phyloP scores from a whole-genome alignment of 352 stramenopile genomes.

The Hyaloperonospora arabidopsidis region DNA sequence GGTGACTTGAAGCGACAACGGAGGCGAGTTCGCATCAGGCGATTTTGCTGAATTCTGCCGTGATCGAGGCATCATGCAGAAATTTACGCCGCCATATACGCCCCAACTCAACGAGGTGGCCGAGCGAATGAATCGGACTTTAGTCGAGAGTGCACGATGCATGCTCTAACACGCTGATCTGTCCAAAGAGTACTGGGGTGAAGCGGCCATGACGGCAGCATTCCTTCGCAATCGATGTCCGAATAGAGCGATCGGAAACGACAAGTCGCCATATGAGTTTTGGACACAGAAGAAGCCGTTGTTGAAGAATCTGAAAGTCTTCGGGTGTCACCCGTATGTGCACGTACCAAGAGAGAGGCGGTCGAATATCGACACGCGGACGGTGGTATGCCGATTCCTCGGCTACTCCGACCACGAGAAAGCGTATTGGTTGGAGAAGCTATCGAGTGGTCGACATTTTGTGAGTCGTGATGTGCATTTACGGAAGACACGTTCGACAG shows the following conservation, averaged over 20 bases:
- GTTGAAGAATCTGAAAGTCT: not conserved
- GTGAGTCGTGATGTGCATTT: not conserved
- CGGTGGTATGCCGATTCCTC: not conserved
- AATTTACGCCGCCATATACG: conserved; percentile 12
- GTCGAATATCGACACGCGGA: not conserved
- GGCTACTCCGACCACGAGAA: not conserved
- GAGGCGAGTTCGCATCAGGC: conserved; percentile 14
- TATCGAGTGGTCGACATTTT: not conserved
- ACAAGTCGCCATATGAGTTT: not conserved
- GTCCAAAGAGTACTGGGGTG: not conserved
- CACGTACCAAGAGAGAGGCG: not conserved
- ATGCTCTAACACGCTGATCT: not conserved
- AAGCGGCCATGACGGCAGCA: not conserved
- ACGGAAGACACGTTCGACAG: not conserved
- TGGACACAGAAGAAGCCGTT: not conserved
- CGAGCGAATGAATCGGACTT: not conserved
- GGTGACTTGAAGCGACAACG: conserved; percentile 19
- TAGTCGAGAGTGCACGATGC: not conserved
- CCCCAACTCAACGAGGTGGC: conserved; percentile 1
- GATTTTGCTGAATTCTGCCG: conserved; percentile 6
- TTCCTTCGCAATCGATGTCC: not conserved
- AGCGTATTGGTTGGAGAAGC: not conserved
- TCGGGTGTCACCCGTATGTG: not conserved
- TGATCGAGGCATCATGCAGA: conserved; percentile 6
- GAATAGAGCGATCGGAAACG: not conserved